Percentiles rank a stretch among this genome's conserved stretches.
Evolutionary conservation across 306 rosid genomes (phyloP).

Genomic region (Quercus variabilis): DNA sequence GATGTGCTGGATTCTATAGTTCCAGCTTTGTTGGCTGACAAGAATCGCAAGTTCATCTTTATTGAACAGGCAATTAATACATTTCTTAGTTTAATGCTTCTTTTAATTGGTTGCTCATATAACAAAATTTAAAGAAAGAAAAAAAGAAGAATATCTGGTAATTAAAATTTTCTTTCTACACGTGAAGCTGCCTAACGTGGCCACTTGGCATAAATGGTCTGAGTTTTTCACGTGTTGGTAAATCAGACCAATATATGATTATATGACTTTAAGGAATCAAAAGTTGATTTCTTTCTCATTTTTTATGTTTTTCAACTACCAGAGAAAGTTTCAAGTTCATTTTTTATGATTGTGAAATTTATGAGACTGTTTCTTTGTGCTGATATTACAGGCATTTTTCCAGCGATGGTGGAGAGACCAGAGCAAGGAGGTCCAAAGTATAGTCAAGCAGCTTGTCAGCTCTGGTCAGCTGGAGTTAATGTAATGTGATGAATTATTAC

Average conservation of each 20-base stretch:
- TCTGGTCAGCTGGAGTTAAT: conserved; percentile 78
- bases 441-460: conserved; percentile 56
- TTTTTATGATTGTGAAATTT: background rate
- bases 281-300: no score
- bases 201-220: no score
- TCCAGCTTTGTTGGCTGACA: conserved; percentile 52
- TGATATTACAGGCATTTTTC: conserved; percentile 59
- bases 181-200: no score
- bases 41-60: conserved; percentile 77
- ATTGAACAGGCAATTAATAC: conserved; percentile 61
- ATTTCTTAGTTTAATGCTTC: background rate
- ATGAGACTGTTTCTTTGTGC: background rate
- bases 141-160: no score
- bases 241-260: no score
- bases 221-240: no score
- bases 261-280: no score
- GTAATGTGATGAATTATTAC: conserved; percentile 22
- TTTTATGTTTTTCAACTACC: no score
- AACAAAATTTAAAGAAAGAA: background rate
- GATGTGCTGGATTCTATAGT: conserved; percentile 53
- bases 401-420: conserved; percentile 90
- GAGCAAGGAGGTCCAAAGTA: conserved; percentile 36
- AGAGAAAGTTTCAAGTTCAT: background rate
- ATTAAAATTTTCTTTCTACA: no score
- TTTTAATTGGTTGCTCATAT: background rate